Base-by-base conservation (phyloP, 1,284 basidiomycete genomes). In the Ceraceosorus guamensis region DNA sequence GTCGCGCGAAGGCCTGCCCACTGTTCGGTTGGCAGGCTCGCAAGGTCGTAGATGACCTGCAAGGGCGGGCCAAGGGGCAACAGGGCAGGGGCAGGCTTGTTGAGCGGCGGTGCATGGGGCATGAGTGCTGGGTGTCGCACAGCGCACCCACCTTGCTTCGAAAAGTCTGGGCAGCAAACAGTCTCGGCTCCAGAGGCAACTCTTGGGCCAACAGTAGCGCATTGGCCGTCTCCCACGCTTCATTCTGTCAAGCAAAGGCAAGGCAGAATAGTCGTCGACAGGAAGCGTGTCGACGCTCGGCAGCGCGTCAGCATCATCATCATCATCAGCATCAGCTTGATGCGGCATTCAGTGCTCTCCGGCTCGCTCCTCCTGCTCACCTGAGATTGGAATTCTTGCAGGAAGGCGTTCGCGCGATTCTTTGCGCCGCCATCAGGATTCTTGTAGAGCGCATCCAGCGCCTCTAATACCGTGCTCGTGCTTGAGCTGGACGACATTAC, bases 111-210 rank as follows among this genome's bases (percentile, higher is more conserved):
- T 43, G 10, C 16, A 10, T 16, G 10, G 10, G 10, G 10, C 39
- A 10, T 10, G 10, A 16, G 10, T 43, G 39, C 39, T 10, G 39
- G 10, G n/a, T 16, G 39, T 43, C 10, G 6, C 33, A 32, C n/a
- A n/a, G n/a, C n/a, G n/a, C n/a, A 79, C 84, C 68, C 60, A 90
- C 92, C 83, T 99, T 99, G 58, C 87, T 83, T 71, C 93, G 82
- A 76, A 99, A 90, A 0, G 95, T 98, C 78, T 98, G 95, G 0
- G 93, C 91, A 14, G 92, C 91, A 75, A 99, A 97, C 49, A 97
- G 79, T 71, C 91, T 88, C 37, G 89, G 89, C 57, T 90, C 83
- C 49, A 82, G 77, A 1, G 91, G 88, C 4, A 85, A 84, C 64
- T 91, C 87, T 48, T 85, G 83, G 3, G 87, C 84, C 56, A 87